A percentile compares a stretch with the other conserved stretches of the same genome.
These are phyloP conservation scores for Chaetomium globosum DNA, from an alignment of 2,329 filamentous ascomycete genomes.

Conservation along the genomic window DNA sequence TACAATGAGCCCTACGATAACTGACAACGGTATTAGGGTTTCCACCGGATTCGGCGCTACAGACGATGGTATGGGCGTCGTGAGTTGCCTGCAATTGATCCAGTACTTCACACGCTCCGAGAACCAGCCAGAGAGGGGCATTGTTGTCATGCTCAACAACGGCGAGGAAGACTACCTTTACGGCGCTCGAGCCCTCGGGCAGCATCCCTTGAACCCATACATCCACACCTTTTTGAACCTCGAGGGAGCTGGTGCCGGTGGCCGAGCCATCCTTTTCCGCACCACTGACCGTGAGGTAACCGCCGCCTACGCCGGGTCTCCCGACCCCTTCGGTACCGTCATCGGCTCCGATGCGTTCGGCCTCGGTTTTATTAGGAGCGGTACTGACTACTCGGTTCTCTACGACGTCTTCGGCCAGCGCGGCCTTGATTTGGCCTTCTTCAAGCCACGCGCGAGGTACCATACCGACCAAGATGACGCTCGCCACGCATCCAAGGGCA, in stretches of 20 bases:
- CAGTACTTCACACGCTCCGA: slow-evolving; percentile 77
- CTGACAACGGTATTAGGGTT: slow-evolving; percentile 50
- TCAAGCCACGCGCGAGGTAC: slow-evolving; percentile 80
- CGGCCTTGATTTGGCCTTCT: slow-evolving; percentile 90
- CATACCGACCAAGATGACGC: slow-evolving; percentile 89
- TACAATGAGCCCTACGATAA: slow-evolving; percentile 18
- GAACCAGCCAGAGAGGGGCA: slow-evolving; percentile 74
- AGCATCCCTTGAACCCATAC: slow-evolving; percentile 78
- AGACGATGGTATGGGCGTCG: slow-evolving; percentile 87
- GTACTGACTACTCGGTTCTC: slow-evolving; percentile 89
- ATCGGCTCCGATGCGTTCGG: slow-evolving; percentile 84
- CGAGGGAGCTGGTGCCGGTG: slow-evolving; percentile 91
- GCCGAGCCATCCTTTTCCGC: slow-evolving; percentile 83
- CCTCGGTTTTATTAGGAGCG: slow-evolving; percentile 73
- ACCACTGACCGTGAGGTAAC: slow-evolving; percentile 86
- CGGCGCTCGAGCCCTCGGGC: slow-evolving; percentile 80
- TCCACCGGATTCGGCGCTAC: slow-evolving; percentile 91
- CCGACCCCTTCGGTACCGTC: slow-evolving; percentile 81
- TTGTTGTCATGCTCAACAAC: slow-evolving; percentile 89
- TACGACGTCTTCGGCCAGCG: slow-evolving; percentile 75
- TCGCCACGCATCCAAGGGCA: slow-evolving; percentile 69
- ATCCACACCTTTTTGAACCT: slow-evolving; percentile 90
- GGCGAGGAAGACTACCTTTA: slow-evolving; percentile 92
- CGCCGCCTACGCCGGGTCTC: slow-evolving; percentile 69
- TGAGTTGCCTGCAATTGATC: slow-evolving; percentile 82